phyloP scores from a whole-genome alignment of 2,329 filamentous ascomycete genomes.

The Fusarium chuoi region DNA sequence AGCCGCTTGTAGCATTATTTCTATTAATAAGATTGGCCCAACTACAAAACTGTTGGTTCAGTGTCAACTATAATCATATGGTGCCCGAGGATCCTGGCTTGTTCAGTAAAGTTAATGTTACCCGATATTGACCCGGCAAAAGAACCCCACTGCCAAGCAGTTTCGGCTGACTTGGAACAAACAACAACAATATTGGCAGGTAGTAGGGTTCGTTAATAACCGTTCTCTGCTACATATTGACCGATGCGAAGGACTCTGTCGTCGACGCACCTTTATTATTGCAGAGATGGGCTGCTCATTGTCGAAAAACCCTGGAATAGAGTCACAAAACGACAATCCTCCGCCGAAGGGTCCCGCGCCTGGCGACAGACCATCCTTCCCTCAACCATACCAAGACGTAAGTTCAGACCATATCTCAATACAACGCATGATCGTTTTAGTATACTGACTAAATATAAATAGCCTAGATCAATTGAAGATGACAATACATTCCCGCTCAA shows the following conservation, averaged over 20 bases:
- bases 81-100: too few species aligned
- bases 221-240: background rate
- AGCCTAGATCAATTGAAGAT: fast-evolving
- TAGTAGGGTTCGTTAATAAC: background rate
- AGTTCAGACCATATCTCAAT: too few species aligned
- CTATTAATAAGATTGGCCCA: background rate
- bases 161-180: too few species aligned
- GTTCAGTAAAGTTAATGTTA: too few species aligned
- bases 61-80: background rate
- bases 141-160: too few species aligned
- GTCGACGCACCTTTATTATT: too few species aligned
- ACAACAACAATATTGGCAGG: too few species aligned
- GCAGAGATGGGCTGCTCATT: background rate
- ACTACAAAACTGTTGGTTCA: background rate
- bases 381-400: background rate
- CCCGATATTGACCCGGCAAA: too few species aligned
- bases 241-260: background rate
- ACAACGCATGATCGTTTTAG: too few species aligned
- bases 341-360: background rate
- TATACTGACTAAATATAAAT: too few species aligned
- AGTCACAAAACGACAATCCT: background rate
- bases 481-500: fast-evolving
- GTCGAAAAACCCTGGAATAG: background rate
- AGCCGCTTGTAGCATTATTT: background rate
- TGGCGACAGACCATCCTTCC: background rate